Conservation (phyloP, 1,284 basidiomycete genomes). For the Ustilago trichophora region DNA sequence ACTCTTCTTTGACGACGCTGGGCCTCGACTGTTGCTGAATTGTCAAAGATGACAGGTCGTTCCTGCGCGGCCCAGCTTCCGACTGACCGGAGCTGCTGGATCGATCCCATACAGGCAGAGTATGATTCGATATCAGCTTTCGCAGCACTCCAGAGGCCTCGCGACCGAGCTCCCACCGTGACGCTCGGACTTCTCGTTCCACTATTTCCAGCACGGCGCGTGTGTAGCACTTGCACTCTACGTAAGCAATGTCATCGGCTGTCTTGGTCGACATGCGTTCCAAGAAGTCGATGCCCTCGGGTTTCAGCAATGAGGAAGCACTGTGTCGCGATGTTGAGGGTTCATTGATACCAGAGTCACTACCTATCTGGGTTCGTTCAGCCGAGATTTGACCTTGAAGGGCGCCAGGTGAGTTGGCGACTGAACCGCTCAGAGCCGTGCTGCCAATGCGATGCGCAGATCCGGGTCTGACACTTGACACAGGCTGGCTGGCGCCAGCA, state of each 20-base stretch:
- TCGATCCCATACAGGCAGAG: conserved; percentile 30
- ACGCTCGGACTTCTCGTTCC: conserved; percentile 43
- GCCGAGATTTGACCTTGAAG: conserved; percentile 25
- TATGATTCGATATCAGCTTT: conserved; percentile 48
- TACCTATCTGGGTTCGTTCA: conserved; percentile 23
- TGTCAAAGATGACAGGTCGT: conserved; percentile 6
- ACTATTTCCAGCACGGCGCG: conserved; percentile 51
- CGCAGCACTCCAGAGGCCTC: conserved; percentile 52
- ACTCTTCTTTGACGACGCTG: conserved; percentile 17
- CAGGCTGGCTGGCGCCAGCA: no score
- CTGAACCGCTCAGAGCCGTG: background rate
- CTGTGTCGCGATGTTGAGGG: background rate
- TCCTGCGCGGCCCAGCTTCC: conserved; percentile 18
- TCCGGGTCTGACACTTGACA: background rate
- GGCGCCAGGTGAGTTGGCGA: conserved; percentile 21
- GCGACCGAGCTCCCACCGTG: conserved; percentile 53
- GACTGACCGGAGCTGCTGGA: background rate
- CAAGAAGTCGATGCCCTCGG: conserved; percentile 40
- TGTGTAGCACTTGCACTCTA: conserved; percentile 47
- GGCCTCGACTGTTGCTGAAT: conserved; percentile 23
- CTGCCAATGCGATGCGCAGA: conserved; percentile 20
- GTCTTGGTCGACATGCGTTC: conserved; percentile 48
- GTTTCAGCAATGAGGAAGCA: conserved; percentile 11
- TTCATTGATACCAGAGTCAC: conserved; percentile 2
- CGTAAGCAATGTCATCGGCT: conserved; percentile 35